A percentile compares a stretch with the other conserved stretches of the same genome.
Conservation (phyloP, 164 flowering plant genomes). For the Sextonia rubra region DNA sequence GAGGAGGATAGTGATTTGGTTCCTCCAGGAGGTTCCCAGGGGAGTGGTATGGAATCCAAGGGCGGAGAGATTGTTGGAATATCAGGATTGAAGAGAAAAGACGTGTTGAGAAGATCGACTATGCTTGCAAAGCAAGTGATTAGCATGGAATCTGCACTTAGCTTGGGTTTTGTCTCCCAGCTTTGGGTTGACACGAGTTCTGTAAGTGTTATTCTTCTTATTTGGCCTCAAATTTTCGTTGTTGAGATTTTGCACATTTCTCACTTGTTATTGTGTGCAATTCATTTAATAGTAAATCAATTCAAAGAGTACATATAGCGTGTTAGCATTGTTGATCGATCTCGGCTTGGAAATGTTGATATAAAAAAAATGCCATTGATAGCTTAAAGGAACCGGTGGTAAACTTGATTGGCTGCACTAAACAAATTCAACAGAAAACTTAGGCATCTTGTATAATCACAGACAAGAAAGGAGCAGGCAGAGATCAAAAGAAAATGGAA, state of each 20-base stretch:
- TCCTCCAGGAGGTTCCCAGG: conserved; percentile 6
- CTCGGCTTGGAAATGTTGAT: neutral
- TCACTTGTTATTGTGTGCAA: too few species aligned
- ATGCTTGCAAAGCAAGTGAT: conserved; percentile 86
- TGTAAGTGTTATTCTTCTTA: conserved; percentile 33
- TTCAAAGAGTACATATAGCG: too few species aligned
- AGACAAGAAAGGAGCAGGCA: neutral
- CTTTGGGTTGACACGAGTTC: conserved; percentile 77
- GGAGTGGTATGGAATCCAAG: conserved; percentile 12
- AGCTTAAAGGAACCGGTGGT: neutral
- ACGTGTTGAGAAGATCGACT: conserved; percentile 53
- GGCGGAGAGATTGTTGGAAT: conserved; percentile 15
- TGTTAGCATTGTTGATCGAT: too few species aligned
- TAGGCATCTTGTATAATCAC: neutral
- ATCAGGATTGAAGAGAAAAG: conserved; percentile 29
- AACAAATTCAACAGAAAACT: too few species aligned
- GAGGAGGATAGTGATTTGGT: conserved; percentile 19
- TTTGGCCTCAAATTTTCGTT: neutral
- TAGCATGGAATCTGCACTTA: conserved; percentile 60
- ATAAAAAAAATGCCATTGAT: neutral
- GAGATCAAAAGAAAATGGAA: too few species aligned
- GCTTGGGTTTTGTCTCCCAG: conserved; percentile 74
- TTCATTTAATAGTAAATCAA: too few species aligned
- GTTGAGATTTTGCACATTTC: neutral
- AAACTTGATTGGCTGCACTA: too few species aligned